A percentile compares a stretch with the other conserved stretches of the same genome.
Evolutionary conservation across 805 yeast species (phyloP).

Genomic region (Jamesozyma jinghongensis): DNA sequence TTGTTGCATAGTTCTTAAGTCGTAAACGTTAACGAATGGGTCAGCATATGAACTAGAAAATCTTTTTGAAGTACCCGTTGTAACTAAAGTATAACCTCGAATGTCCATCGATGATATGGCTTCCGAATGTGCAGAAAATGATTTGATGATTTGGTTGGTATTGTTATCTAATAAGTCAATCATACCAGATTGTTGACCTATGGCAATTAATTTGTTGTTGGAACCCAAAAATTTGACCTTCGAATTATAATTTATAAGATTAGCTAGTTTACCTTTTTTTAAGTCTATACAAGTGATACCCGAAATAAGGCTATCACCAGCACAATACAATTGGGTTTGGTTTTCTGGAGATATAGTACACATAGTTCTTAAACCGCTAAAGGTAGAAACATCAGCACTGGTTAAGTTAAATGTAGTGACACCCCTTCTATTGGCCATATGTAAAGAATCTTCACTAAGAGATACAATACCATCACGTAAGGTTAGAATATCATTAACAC

Average conservation of each 20-base stretch:
- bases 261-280: conserved; percentile 30
- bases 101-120: conserved; percentile 56
- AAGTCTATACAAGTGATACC: conserved; percentile 38
- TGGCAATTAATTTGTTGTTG: conserved; percentile 43
- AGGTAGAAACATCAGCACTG: conserved; percentile 25
- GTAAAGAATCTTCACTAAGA: conserved; percentile 42
- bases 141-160: conserved; percentile 38
- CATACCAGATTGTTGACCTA: conserved; percentile 52
- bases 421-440: conserved; percentile 52
- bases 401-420: conserved; percentile 32
- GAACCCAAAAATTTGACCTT: conserved; percentile 42
- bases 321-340: conserved; percentile 38
- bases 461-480: conserved; percentile 53
- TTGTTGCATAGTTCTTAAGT: conserved; percentile 60
- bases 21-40: conserved; percentile 76
- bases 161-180: conserved; percentile 57
- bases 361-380: conserved; percentile 34
- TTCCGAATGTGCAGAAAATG: conserved; percentile 53
- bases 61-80: conserved; percentile 73
- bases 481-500: conserved; percentile 45
- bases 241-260: conserved; percentile 36
- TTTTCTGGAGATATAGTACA: conserved; percentile 32
- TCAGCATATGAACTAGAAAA: conserved; percentile 54
- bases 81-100: conserved; percentile 56
- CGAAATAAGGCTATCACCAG: conserved; percentile 29